Evolutionary conservation across 2,329 filamentous ascomycete genomes (phyloP).

Genomic region (Alternaria triticimaculans): DNA sequence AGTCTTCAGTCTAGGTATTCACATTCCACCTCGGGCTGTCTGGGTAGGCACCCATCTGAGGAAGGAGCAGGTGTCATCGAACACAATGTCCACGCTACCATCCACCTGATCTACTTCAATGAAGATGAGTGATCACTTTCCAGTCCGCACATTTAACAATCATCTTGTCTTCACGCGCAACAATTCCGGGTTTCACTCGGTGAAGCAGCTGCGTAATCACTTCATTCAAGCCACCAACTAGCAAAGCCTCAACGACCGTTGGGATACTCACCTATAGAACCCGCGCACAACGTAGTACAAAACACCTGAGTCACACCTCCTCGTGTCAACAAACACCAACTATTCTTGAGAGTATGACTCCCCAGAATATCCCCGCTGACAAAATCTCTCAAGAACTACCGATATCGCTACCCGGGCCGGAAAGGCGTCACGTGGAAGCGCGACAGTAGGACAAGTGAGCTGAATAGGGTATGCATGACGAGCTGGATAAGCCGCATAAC

Average conservation of each 20-base stretch:
- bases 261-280: not conserved
- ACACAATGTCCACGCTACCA: not conserved
- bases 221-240: not conserved
- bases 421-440: not conserved
- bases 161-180: not conserved
- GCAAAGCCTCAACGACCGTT: not conserved
- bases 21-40: not conserved
- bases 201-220: slow-evolving; percentile 1
- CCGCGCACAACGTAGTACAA: not conserved
- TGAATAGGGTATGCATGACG: not conserved
- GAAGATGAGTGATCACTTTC: not conserved
- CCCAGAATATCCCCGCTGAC: not conserved
- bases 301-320: not conserved
- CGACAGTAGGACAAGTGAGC: not conserved
- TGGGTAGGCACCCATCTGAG: not conserved
- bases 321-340: not conserved
- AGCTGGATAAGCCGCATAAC: not conserved
- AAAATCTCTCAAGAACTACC: not conserved
- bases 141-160: not conserved
- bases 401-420: not conserved
- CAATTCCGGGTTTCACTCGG: not conserved
- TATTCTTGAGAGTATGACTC: not conserved
- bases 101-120: not conserved
- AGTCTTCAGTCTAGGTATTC: not conserved
- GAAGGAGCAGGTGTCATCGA: not conserved